phyloP scores from a whole-genome alignment of 2,329 filamentous ascomycete species.

The Raffaelea ambrosiae region DNA sequence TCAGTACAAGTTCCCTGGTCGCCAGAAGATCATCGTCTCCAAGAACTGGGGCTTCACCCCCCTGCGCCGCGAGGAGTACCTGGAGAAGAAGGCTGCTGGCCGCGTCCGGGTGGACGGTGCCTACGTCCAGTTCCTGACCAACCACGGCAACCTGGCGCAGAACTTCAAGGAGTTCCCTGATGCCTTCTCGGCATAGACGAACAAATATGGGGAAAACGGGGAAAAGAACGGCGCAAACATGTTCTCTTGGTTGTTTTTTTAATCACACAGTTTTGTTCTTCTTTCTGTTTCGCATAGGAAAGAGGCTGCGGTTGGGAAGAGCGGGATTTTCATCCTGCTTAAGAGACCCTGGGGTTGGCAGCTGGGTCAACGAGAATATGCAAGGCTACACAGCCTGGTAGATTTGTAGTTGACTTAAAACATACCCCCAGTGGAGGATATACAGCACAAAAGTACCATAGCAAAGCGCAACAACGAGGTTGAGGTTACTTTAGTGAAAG shows the following conservation, averaged over 20 bases:
- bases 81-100: constrained; percentile 88
- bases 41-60: constrained; percentile 99
- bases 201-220: constrained; percentile 10
- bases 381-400: no score
- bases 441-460: no score
- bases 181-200: constrained; percentile 59
- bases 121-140: constrained; percentile 98
- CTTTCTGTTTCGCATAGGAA: neutral
- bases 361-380: no score
- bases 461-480: no score
- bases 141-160: constrained; percentile 74
- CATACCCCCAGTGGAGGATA: no score
- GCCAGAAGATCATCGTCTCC: constrained; percentile 99
- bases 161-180: constrained; percentile 96
- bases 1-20: constrained; percentile 99
- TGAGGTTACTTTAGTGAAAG: no score
- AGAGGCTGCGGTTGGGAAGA: no score
- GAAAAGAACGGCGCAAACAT: constrained; percentile 18
- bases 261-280: constrained; percentile 16
- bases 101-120: constrained; percentile 95
- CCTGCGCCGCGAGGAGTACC: constrained; percentile 94
- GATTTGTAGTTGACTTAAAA: no score
- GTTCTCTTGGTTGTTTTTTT: constrained; percentile 15
- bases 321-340: no score
- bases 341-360: no score